Evolutionary conservation across 495 filamentous ascomycete species (phyloP).

Genomic region (Endocarpon pusillum): DNA sequence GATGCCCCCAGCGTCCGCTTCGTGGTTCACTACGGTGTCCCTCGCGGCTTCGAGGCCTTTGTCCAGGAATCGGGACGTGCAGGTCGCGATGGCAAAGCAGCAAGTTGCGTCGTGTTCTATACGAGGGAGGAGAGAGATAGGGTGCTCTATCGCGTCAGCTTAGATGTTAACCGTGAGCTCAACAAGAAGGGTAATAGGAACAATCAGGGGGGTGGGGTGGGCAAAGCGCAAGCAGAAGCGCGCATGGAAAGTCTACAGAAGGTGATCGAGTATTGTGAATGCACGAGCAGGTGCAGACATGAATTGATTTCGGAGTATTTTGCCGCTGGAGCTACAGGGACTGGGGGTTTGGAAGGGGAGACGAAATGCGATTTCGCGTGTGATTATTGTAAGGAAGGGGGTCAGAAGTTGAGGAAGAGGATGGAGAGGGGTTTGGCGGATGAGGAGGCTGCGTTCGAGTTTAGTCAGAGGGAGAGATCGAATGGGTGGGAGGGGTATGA

Average conservation of each 20-base stretch:
- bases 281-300: constrained; percentile 55
- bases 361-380: constrained; percentile 62
- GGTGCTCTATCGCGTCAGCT: constrained; percentile 33
- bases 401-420: constrained; percentile 37
- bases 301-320: constrained; percentile 64
- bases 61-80: constrained; percentile 92
- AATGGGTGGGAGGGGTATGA: background rate
- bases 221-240: constrained; percentile 21
- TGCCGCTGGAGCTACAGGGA: constrained; percentile 19
- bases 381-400: constrained; percentile 71
- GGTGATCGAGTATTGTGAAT: constrained; percentile 69
- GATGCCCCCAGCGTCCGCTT: constrained; percentile 89
- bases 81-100: constrained; percentile 74
- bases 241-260: constrained; percentile 31
- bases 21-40: constrained; percentile 82
- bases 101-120: constrained; percentile 78
- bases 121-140: constrained; percentile 67
- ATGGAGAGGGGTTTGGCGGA: constrained; percentile 23
- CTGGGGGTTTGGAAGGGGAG: too few relatives aligned
- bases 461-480: constrained; percentile 1
- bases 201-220: constrained; percentile 3
- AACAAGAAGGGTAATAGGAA: constrained; percentile 6
- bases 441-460: constrained; percentile 7
- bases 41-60: constrained; percentile 85
- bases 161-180: constrained; percentile 19